Evolutionary conservation across 768 basidiomycete species (phyloP), one percentile per base, ranked within the genome.

Genomic region (Leccinum olivaceopallidum): DNA sequence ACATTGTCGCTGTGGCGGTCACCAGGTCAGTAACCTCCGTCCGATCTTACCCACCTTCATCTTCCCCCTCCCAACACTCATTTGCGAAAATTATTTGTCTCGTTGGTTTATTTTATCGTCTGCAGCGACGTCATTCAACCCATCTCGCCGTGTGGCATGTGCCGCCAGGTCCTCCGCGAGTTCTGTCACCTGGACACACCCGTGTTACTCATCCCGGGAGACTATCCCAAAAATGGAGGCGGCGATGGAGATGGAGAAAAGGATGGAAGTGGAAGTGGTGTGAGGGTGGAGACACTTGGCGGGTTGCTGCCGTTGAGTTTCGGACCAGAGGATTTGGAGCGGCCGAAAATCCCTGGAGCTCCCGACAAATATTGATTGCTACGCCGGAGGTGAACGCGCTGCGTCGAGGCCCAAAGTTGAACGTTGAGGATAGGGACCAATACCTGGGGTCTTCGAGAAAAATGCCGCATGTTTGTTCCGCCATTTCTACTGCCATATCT

Each of bases 121-220:
- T 34, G 14, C 42, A 95, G 93, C 16, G 89, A 97, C 63, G 85
- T 97, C 3, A 66, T 79, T 0, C 42, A 44, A 44, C 70, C 87
- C 0, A 77, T 90, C 51, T 90, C 94, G 1, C 96, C 96, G 0
- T 98, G 97, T 72, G 96, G 96, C 3, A 86, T 95, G 53, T 99
- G 95, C 67, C 88, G 96, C 10, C 95, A 98, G 71, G 83, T 97
- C 53, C 81, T 94, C 52, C 85, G 91, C 60, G 94, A 96, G 68
- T 95, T 96, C 67, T 94, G 91, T 67, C 73, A 82, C 6, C 81
- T 84, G 36, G 78, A 86, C 30, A 90, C 88, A 80, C 91, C 91
- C 0, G 77, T 90, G 57, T 72, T 86, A 22, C 85, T 95, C 4
- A 83, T 90, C 3, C 88, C 89, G 3, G 83, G 82, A 3, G 81